These are phyloP conservation scores for Pleurotus giganteus DNA, from an alignment of 768 basidiomycete species.

Conservation along the genomic window DNA sequence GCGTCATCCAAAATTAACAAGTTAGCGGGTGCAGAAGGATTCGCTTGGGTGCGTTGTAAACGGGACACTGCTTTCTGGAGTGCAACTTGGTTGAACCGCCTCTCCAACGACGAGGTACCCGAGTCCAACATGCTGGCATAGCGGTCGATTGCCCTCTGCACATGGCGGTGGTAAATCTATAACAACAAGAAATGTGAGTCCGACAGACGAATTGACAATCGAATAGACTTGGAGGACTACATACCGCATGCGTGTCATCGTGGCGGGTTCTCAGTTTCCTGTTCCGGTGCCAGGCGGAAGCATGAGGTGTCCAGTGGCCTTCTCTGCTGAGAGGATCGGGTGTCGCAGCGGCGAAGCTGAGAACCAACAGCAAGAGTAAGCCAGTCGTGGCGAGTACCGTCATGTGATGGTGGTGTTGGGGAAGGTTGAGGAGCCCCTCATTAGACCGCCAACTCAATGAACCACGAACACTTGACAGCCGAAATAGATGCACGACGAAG, in stretches of 20 bases:
- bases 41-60: neutral
- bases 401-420: neutral
- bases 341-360: neutral
- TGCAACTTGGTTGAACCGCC: slow-evolving; percentile 2
- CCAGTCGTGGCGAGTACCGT: neutral
- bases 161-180: slow-evolving; percentile 4
- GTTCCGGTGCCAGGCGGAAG: neutral
- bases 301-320: neutral
- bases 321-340: neutral
- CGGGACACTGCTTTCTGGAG: neutral
- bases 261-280: neutral
- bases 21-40: neutral
- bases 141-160: slow-evolving; percentile 4
- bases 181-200: neutral
- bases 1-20: neutral
- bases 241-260: neutral
- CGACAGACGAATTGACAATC: neutral
- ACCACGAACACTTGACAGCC: no score
- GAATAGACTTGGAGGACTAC: neutral
- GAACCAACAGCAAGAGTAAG: neutral
- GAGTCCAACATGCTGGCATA: neutral
- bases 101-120: neutral
- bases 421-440: neutral
- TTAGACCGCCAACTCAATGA: no score
- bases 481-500: no score